Conservation (phyloP, 139 green algal species). For the Chlamydomonas sphaeroides region DNA sequence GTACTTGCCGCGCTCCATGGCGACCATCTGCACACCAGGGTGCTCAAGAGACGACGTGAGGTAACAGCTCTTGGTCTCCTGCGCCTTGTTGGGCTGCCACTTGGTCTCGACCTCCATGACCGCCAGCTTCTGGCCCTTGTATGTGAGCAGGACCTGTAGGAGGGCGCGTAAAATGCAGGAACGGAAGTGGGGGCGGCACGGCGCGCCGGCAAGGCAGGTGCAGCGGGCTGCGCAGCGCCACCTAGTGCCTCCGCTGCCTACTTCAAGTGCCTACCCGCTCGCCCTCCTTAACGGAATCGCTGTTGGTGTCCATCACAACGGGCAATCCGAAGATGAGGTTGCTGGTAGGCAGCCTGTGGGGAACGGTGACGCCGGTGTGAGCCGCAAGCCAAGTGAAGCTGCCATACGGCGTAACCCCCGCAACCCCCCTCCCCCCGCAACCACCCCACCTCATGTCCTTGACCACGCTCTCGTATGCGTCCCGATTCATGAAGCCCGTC, state of each 20-base stretch:
- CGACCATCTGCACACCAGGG: slow-evolving; percentile 93
- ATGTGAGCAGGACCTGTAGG: slow-evolving; percentile 85
- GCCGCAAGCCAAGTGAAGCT: no score
- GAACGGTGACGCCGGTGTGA: no score
- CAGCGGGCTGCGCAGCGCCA: no score
- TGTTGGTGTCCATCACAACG: slow-evolving; percentile 90
- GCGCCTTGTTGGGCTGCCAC: slow-evolving; percentile 79
- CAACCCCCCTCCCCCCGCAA: not conserved
- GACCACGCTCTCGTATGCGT: slow-evolving; percentile 83
- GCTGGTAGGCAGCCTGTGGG: slow-evolving; percentile 62
- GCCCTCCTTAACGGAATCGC: slow-evolving; percentile 76
- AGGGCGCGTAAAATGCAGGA: no score
- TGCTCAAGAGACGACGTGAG: slow-evolving; percentile 92
- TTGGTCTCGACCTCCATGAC: slow-evolving; percentile 86
- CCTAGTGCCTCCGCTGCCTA: no score
- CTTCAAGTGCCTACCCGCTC: slow-evolving; percentile 62
- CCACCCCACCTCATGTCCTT: slow-evolving; percentile 71
- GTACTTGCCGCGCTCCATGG: slow-evolving; percentile 87
- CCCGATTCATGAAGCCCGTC: slow-evolving; percentile 87
- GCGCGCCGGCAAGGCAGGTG: no score
- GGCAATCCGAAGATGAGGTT: slow-evolving; percentile 88
- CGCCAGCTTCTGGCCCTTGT: slow-evolving; percentile 87
- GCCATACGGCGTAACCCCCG: no score
- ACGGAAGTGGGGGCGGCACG: no score
- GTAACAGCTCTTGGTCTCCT: slow-evolving; percentile 79